Conservation (phyloP, 2,329 filamentous ascomycete genomes). For the Aspergillus sp. region DNA sequence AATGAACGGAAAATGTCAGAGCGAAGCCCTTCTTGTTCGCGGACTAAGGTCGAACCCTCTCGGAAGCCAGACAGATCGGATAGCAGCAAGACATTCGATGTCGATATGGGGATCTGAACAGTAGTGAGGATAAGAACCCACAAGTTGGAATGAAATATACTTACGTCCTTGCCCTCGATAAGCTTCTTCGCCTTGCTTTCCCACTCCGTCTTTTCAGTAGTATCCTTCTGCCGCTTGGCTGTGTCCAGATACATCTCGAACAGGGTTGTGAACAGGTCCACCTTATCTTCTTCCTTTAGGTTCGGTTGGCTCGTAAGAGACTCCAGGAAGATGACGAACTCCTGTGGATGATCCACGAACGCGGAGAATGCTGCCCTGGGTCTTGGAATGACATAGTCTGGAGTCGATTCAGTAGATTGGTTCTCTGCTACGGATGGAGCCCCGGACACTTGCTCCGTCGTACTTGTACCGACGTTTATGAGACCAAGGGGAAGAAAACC, state of each 20-base stretch:
- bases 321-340: conserved; percentile 90
- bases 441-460: conserved; percentile 26
- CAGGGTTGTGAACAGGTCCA: conserved; percentile 85
- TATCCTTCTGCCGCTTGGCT: conserved; percentile 65
- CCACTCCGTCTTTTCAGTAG: conserved; percentile 67
- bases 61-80: conserved; percentile 87
- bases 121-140: conserved; percentile 6
- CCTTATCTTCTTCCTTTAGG: conserved; percentile 66
- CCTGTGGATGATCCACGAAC: conserved; percentile 86
- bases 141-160: not conserved
- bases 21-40: conserved; percentile 83
- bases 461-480: conserved; percentile 58
- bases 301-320: conserved; percentile 68
- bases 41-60: conserved; percentile 84
- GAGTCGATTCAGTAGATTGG: conserved; percentile 31
- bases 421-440: conserved; percentile 19
- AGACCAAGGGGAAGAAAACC: conserved; percentile 79
- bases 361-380: conserved; percentile 89
- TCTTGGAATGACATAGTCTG: conserved; percentile 69
- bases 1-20: conserved; percentile 97
- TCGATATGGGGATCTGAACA: conserved; percentile 65
- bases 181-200: conserved; percentile 83
- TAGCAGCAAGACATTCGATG: conserved; percentile 85
- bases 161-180: conserved; percentile 68
- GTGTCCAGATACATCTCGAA: conserved; percentile 98